Evolutionary conservation across 148 eudicot genomes (phyloP).

Genomic region (Chenopodium quinoa): DNA sequence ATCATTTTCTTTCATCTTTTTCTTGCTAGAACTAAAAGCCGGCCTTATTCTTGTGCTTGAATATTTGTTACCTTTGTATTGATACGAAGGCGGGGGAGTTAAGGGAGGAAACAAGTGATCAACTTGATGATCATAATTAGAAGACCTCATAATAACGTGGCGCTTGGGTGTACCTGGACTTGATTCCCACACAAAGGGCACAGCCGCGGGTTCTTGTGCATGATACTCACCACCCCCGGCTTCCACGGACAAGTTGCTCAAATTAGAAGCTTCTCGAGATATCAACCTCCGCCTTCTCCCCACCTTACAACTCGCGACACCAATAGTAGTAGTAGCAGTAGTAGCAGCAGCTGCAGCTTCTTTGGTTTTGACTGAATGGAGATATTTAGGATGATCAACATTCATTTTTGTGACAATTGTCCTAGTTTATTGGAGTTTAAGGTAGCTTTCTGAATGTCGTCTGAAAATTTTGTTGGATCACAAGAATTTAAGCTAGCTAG

Average conservation of each 20-base stretch:
- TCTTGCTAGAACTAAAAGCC: background rate
- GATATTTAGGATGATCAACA: background rate
- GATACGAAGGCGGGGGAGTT: slow-evolving; percentile 50
- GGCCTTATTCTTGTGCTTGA: background rate
- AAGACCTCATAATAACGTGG: slow-evolving; percentile 8
- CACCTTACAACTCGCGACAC: background rate
- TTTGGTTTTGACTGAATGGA: background rate
- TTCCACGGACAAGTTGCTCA: background rate
- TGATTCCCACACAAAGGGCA: slow-evolving; percentile 53
- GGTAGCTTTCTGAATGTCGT: background rate
- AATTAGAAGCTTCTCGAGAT: slow-evolving; percentile 20
- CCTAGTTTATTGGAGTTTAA: background rate
- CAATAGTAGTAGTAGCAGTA: too few species aligned
- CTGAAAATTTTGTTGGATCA: background rate
- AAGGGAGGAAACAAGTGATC: slow-evolving; percentile 35
- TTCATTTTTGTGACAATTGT: slow-evolving; percentile 5
- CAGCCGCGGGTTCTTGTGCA: slow-evolving; percentile 37
- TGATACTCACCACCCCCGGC: slow-evolving; percentile 27
- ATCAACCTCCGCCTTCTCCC: background rate
- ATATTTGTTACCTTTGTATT: background rate
- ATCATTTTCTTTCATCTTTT: background rate
- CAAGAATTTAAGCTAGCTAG: background rate
- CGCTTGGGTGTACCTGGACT: slow-evolving; percentile 48
- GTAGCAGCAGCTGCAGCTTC: background rate
- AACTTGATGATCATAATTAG: background rate